These are phyloP conservation scores for Psilocybe tampanensis DNA, from an alignment of 768 basidiomycete genomes.

Conservation along the genomic window DNA sequence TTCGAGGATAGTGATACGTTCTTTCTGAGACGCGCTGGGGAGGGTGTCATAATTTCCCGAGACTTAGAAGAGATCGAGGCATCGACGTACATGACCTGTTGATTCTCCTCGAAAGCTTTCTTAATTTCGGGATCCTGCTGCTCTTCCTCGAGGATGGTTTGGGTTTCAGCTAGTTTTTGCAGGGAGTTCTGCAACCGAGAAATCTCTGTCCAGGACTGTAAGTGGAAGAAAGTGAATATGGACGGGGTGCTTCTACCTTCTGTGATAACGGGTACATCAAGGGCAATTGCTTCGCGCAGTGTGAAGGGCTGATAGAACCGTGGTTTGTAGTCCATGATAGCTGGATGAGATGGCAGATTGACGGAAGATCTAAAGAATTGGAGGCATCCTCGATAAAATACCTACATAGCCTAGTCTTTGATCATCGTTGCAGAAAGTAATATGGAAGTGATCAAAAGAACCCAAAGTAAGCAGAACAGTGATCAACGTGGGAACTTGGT, in stretches of 20 bases:
- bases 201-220: conserved; percentile 56
- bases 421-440: too few species aligned
- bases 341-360: neutral
- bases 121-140: conserved; percentile 57
- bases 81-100: conserved; percentile 61
- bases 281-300: conserved; percentile 57
- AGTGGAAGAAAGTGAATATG: neutral
- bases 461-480: too few species aligned
- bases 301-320: conserved; percentile 79
- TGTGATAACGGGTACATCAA: conserved; percentile 69
- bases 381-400: too few species aligned
- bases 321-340: conserved; percentile 64
- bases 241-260: conserved; percentile 52
- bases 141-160: conserved; percentile 44
- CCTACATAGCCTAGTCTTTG: too few species aligned
- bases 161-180: conserved; percentile 61
- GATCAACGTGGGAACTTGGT: neutral
- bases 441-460: too few species aligned
- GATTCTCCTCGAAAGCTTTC: conserved; percentile 71
- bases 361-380: neutral
- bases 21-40: conserved; percentile 74
- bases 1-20: conserved; percentile 70
- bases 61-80: neutral
- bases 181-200: conserved; percentile 75
- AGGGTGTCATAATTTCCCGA: conserved; percentile 2